Evolutionary conservation across 371 early-diverging fungal species (phyloP).

Genomic region (Lichtheimia corymbifera): DNA sequence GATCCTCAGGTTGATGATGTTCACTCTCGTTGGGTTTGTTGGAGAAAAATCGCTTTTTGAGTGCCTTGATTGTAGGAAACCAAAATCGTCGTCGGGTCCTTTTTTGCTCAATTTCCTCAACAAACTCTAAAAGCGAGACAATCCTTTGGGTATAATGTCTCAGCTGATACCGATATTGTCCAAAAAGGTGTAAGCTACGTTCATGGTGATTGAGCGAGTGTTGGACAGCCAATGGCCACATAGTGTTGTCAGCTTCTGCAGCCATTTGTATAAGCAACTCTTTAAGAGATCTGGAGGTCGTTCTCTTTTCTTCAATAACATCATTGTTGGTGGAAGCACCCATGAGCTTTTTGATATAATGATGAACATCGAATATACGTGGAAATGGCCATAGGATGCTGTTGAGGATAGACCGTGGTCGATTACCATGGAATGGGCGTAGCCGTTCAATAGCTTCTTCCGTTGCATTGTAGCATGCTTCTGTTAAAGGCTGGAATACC

Average conservation of each 20-base stretch:
- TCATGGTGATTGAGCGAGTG: not conserved
- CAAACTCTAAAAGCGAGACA: slow-evolving; percentile 8
- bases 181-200: slow-evolving; percentile 1
- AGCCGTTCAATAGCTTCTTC: slow-evolving; percentile 9
- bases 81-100: not conserved
- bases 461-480: slow-evolving; percentile 7
- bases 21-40: too few relatives aligned
- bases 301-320: not conserved
- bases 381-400: slow-evolving; percentile 46
- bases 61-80: not conserved
- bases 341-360: too few relatives aligned
- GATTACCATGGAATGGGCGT: slow-evolving; percentile 18
- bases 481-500: slow-evolving; percentile 7
- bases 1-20: not conserved
- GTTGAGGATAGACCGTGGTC: slow-evolving; percentile 20
- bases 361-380: slow-evolving; percentile 1
- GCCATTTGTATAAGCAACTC: not conserved
- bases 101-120: slow-evolving; percentile 9
- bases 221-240: not conserved
- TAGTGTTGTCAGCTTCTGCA: not conserved
- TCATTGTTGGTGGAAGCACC: too few relatives aligned
- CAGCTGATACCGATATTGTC: slow-evolving; percentile 13
- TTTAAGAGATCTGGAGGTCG: not conserved
- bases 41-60: not conserved
- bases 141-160: slow-evolving; percentile 9